Evolutionary conservation across 352 stramenopile species (phyloP).

Genomic region (Phytophthora hybrid): DNA sequence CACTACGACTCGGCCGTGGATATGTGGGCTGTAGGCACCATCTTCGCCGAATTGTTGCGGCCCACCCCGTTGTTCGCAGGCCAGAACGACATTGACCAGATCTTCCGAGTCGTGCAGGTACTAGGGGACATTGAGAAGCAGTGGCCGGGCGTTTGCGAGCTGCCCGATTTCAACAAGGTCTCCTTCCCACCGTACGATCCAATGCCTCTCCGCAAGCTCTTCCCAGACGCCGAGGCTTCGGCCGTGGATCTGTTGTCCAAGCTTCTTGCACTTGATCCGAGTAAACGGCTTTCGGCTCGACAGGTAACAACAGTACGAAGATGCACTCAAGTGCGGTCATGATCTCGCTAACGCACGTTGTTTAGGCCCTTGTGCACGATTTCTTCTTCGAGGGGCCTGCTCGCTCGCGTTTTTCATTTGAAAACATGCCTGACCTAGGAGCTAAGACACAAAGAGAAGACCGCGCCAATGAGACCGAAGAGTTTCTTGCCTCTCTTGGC

Average conservation of each 20-base stretch:
- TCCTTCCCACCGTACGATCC: constrained; percentile 63
- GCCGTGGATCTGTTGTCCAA: constrained; percentile 66
- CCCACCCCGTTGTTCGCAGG: constrained; percentile 76
- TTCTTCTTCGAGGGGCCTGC: constrained; percentile 55
- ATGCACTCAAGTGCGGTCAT: background rate
- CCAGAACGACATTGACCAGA: constrained; percentile 85
- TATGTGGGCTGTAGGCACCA: constrained; percentile 75
- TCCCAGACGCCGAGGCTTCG: constrained; percentile 50
- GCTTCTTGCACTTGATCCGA: constrained; percentile 35
- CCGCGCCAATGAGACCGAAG: constrained; percentile 21
- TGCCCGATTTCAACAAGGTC: constrained; percentile 81
- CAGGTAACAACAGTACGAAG: constrained; percentile 36
- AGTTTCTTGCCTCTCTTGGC: constrained; percentile 43
- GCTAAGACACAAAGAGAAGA: background rate
- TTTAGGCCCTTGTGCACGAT: constrained; percentile 49
- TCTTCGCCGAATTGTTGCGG: constrained; percentile 74
- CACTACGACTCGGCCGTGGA: constrained; percentile 72
- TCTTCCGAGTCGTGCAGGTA: constrained; percentile 77
- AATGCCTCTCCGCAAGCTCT: constrained; percentile 50
- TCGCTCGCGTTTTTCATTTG: constrained; percentile 30
- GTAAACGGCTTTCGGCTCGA: constrained; percentile 46
- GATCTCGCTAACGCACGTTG: background rate
- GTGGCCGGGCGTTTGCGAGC: constrained; percentile 57
- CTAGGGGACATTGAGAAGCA: constrained; percentile 62
- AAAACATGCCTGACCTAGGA: background rate